phyloP scores from a whole-genome alignment of 2,329 filamentous ascomycete genomes.

The Monilinia polystroma region DNA sequence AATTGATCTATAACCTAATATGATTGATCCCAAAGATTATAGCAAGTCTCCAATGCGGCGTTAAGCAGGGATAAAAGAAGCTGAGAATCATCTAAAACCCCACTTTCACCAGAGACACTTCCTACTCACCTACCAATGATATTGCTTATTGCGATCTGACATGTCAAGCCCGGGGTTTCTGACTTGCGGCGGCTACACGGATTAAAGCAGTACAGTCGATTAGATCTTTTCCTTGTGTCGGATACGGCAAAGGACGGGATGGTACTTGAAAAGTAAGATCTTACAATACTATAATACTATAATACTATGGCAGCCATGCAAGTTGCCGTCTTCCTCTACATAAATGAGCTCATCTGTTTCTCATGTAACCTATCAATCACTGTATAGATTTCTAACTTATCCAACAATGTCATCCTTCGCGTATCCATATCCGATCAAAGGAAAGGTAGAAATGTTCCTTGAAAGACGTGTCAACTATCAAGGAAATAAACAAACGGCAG shows the following conservation, averaged over 20 bases:
- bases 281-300: background rate
- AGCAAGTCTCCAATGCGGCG: background rate
- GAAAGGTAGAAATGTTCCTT: background rate
- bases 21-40: background rate
- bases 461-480: constrained; percentile 5
- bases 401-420: background rate
- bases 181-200: constrained; percentile 3
- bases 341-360: background rate
- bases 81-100: background rate
- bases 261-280: background rate
- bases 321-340: constrained; percentile 2
- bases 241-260: constrained; percentile 5
- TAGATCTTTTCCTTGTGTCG: constrained; percentile 11
- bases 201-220: background rate
- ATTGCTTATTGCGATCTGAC: background rate
- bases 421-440: background rate
- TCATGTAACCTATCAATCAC: background rate
- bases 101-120: background rate
- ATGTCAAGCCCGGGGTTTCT: background rate
- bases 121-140: background rate
- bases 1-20: background rate
- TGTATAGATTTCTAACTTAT: background rate
- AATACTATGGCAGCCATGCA: constrained; percentile 11
- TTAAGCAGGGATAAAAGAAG: background rate
- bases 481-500: constrained; percentile 7